Percentiles rank a stretch among this genome's conserved stretches.
Evolutionary conservation across 441 rosid species (phyloP).

Genomic region (Omphalea diandra): DNA sequence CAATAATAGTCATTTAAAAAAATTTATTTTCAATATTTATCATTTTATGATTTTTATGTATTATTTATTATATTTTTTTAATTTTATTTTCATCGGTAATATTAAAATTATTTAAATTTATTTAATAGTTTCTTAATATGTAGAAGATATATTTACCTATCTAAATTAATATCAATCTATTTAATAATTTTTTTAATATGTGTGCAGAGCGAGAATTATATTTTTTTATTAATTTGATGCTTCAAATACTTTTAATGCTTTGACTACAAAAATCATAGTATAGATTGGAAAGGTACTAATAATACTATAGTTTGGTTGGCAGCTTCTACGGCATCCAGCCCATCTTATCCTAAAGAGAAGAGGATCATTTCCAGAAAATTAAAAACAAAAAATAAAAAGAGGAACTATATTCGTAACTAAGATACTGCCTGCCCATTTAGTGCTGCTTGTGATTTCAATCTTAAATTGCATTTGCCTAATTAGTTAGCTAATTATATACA

Average conservation of each 20-base stretch:
- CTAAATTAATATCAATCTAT: too few species aligned
- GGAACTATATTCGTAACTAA: not conserved
- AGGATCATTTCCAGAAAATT: not conserved
- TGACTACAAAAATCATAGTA: not conserved
- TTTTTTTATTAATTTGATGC: not conserved
- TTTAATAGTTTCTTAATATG: too few species aligned
- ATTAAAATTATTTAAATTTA: too few species aligned
- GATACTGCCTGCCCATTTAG: not conserved
- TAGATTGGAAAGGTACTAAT: not conserved
- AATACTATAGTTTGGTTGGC: too few species aligned
- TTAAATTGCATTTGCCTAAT: not conserved
- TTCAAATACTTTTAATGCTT: not conserved
- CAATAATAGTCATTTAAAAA: too few species aligned
- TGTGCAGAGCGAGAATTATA: too few species aligned
- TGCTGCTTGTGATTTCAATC: not conserved
- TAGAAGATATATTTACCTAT: too few species aligned
- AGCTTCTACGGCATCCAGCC: constrained; percentile 11
- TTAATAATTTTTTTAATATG: too few species aligned
- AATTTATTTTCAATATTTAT: too few species aligned
- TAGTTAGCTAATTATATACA: constrained; percentile 3
- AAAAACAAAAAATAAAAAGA: not conserved
- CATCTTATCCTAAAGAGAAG: constrained; percentile 23
- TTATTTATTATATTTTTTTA: too few species aligned
- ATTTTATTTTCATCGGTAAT: too few species aligned
- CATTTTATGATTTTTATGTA: too few species aligned